Evolutionary conservation across 768 basidiomycete genomes (phyloP).

Genomic region (Leccinellum luteum): DNA sequence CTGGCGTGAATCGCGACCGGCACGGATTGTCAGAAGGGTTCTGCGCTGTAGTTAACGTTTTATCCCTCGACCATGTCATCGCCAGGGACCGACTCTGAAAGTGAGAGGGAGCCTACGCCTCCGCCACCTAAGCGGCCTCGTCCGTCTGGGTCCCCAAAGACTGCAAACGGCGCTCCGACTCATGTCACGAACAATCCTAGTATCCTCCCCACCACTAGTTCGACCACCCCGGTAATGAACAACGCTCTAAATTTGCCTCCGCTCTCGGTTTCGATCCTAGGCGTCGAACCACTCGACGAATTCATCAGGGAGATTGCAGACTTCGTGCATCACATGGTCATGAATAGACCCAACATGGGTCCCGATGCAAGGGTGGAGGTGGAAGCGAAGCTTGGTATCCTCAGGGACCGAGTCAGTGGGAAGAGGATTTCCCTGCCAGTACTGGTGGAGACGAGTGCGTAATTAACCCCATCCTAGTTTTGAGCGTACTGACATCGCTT

Average conservation of each 20-base stretch:
- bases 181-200: constrained; percentile 21
- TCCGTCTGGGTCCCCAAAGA: constrained; percentile 31
- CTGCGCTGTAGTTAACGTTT: constrained; percentile 2
- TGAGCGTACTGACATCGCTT: constrained; percentile 2
- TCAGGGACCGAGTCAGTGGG: constrained; percentile 56
- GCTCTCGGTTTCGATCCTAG: constrained; percentile 77
- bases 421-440: constrained; percentile 68
- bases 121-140: constrained; percentile 40
- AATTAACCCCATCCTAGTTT: background rate
- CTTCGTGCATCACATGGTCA: constrained; percentile 75
- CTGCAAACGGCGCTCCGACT: constrained; percentile 20
- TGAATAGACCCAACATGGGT: constrained; percentile 52
- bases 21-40: background rate
- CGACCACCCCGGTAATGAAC: constrained; percentile 25
- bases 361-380: constrained; percentile 64
- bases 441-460: constrained; percentile 81
- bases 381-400: constrained; percentile 84
- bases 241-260: constrained; percentile 45
- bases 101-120: constrained; percentile 24
- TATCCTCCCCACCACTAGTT: constrained; percentile 5
- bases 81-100: constrained; percentile 28
- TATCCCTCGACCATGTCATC: constrained; percentile 26
- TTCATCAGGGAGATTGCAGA: constrained; percentile 91
- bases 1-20: background rate
- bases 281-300: constrained; percentile 89